Base-by-base conservation (phyloP, 805 yeast species). In the Jamesozyma gamospora region DNA sequence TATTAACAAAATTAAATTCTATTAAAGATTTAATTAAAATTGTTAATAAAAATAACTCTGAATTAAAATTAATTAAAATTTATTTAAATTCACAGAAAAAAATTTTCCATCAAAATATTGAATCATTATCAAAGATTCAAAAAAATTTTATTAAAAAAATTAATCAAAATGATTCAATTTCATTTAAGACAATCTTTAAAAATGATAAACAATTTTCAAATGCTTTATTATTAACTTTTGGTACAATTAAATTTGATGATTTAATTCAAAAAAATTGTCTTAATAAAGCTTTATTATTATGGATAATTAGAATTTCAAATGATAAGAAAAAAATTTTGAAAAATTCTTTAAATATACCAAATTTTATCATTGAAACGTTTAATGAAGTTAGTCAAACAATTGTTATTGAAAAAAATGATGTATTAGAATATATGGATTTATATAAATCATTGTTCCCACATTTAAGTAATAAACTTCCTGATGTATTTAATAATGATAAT, bases 241-340 rank as follows among this genome's bases (percentile, higher is more conserved):
- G 86, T 8, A 67, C 75, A 10, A 57, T 71, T 3, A 65, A 67
- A 16, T 76, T 70, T 48, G 78, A 74, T 4, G 76, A 73, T 34
- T 49, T 82, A 13, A 50, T 69, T 2, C 60, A 61, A 7, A 64
- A 72, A 32, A 65, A 69, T 32, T 66, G 75, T 34, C 60, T 75
- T 41, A 79, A 77, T 41, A 81, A 78, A 47, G 71, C 72, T 2
- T 63, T 82, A 56, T 55, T 79, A 16, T 56, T 82, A 30, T 82
- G 80, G 75, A 62, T 82, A 19, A 72, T 82, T 28, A 66, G 86
- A 48, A 70, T 74, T 41, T 62, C 66, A 41, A 80, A 78, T 15
- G 52, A 53, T 8, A 70, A 64, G 28, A 26, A 43, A 1, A 19
- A 33, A 13, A 16, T 24, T 5, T 53, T 53, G 16, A 56, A 61